Conservation (phyloP, 2,329 filamentous ascomycete genomes). For the Pyrenophora tritici-repentis region DNA sequence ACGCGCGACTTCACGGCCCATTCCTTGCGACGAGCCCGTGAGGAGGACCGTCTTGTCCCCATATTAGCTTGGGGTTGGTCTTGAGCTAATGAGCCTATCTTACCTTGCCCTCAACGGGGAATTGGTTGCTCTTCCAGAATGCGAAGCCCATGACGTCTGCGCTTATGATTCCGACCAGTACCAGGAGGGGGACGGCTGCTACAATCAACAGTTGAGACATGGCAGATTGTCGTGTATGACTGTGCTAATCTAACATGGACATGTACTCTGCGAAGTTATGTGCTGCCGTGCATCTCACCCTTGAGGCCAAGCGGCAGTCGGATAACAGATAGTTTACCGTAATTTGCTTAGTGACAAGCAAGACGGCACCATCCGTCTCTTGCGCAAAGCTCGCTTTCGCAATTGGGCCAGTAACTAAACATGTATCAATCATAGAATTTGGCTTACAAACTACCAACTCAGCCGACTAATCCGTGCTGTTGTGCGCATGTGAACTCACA, state of each 20-base stretch:
- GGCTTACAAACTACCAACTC: no score
- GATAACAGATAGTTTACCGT: no score
- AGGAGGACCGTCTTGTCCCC: slow-evolving; percentile 75
- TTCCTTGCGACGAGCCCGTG: slow-evolving; percentile 90
- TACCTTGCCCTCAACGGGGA: slow-evolving; percentile 85
- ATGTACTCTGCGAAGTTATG: no score
- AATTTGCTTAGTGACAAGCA: no score
- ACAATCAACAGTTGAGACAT: slow-evolving; percentile 48
- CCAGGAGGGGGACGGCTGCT: slow-evolving; percentile 42
- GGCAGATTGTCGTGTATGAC: background rate
- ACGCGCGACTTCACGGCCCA: slow-evolving; percentile 77
- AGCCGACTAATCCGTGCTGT: no score
- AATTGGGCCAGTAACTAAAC: no score
- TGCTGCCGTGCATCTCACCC: background rate
- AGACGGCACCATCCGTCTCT: no score
- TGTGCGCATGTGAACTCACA: no score
- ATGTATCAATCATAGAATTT: no score
- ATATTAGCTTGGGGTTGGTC: no score
- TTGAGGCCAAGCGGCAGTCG: no score
- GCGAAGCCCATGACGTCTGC: slow-evolving; percentile 70
- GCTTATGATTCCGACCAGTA: slow-evolving; percentile 54
- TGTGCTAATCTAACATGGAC: background rate
- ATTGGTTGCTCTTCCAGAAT: slow-evolving; percentile 67
- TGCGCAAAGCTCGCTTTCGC: no score
- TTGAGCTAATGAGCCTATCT: background rate